Conservation (phyloP, 371 early-diverging fungal genomes). For the Nosema bombycis region DNA sequence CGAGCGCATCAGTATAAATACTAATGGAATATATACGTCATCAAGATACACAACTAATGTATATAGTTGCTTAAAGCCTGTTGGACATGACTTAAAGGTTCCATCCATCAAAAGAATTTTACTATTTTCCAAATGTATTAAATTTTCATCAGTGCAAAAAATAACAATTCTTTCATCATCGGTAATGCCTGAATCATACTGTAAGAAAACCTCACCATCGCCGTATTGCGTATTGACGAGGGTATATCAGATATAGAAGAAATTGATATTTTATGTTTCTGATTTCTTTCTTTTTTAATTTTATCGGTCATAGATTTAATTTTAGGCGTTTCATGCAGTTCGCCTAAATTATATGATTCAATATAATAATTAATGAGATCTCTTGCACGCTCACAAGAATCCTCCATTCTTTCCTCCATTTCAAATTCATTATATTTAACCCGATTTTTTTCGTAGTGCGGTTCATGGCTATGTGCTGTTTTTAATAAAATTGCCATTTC, state of each 20-base stretch:
- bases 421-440: background rate
- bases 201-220: background rate
- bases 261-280: background rate
- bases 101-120: background rate
- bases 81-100: background rate
- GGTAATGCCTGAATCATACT: background rate
- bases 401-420: background rate
- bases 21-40: background rate
- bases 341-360: background rate
- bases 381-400: background rate
- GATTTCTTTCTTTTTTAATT: background rate
- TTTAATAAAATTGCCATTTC: no score
- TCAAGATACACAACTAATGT: background rate
- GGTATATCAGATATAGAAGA: background rate
- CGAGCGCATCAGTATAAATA: background rate
- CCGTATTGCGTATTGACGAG: background rate
- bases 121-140: background rate
- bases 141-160: background rate
- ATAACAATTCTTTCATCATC: background rate
- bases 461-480: background rate
- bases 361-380: background rate
- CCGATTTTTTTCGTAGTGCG: background rate
- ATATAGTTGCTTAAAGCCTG: background rate
- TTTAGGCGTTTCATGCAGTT: background rate
- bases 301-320: background rate